These are phyloP conservation scores for Phytophthora cajani DNA, from an alignment of 352 stramenopile species.

Conservation along the genomic window DNA sequence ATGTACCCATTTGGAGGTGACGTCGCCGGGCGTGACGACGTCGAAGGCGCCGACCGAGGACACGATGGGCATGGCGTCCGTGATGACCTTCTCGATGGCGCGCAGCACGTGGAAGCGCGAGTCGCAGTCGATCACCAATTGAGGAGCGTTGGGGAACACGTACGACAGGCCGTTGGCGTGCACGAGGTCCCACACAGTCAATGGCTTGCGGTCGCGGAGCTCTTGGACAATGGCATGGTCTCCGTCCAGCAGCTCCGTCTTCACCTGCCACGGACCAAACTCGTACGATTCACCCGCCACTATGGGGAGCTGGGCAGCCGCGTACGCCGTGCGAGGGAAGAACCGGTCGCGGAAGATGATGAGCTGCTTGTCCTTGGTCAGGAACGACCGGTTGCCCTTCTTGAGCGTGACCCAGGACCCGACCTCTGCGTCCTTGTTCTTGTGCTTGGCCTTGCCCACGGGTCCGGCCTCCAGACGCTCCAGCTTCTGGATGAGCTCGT, in stretches of 20 bases:
- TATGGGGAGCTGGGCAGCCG: conserved; percentile 27
- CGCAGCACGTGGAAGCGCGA: conserved; percentile 61
- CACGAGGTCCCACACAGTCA: conserved; percentile 72
- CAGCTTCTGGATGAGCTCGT: conserved; percentile 79
- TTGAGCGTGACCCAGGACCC: conserved; percentile 87
- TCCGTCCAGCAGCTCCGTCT: conserved; percentile 40
- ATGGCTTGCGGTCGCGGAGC: conserved; percentile 36
- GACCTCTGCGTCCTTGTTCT: conserved; percentile 48
- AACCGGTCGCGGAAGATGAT: conserved; percentile 85
- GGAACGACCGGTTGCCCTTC: conserved; percentile 81
- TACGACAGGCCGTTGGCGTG: conserved; percentile 58
- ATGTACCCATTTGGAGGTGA: conserved; percentile 48
- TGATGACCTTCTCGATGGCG: conserved; percentile 74
- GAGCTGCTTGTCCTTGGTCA: conserved; percentile 67
- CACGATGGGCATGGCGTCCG: conserved; percentile 76
- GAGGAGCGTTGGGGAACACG: conserved; percentile 59
- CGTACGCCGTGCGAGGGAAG: conserved; percentile 51
- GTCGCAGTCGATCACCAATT: conserved; percentile 66
- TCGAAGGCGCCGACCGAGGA: conserved; percentile 52
- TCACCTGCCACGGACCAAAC: conserved; percentile 68
- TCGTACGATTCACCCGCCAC: conserved; percentile 45
- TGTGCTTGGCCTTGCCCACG: conserved; percentile 38
- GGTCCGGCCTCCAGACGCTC: conserved; percentile 44
- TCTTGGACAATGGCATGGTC: conserved; percentile 33
- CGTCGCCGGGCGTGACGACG: background rate